phyloP scores from a whole-genome alignment of 305 asterid genomes.

The Euphrasia arctica region DNA sequence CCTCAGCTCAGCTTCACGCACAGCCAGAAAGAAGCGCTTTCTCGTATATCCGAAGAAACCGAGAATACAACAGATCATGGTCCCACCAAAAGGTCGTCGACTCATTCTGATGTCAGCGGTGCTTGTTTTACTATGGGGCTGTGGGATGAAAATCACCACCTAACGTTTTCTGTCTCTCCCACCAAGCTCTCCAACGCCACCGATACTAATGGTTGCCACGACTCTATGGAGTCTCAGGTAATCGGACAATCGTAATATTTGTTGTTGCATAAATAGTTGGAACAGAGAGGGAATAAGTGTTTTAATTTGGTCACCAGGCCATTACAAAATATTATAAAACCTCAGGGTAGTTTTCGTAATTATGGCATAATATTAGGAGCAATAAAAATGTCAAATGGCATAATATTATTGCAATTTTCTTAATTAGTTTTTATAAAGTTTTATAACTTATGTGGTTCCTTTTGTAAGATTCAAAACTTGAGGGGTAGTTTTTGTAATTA shows the following conservation, averaged over 20 bases:
- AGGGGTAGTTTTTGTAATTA: not conserved
- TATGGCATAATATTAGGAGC: no score
- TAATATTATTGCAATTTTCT: no score
- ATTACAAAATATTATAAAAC: no score
- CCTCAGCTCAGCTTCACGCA: conserved; percentile 65
- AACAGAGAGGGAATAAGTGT: not conserved
- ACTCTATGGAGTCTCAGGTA: conserved; percentile 64
- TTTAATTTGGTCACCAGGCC: no score
- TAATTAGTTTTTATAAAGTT: not conserved
- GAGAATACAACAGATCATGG: conserved; percentile 29
- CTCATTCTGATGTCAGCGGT: conserved; percentile 30
- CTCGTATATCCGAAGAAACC: conserved; percentile 62
- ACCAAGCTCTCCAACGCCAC: conserved; percentile 40
- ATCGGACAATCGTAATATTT: not conserved
- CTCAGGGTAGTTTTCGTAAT: no score
- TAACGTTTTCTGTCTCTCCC: conserved; percentile 55
- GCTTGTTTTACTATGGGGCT: conserved; percentile 42
- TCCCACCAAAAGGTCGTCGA: conserved; percentile 28
- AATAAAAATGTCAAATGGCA: no score
- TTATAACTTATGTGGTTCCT: not conserved
- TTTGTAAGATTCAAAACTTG: not conserved
- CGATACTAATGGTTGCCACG: conserved; percentile 24
- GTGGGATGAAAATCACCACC: conserved; percentile 46
- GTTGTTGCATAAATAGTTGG: no score
- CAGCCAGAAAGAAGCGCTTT: conserved; percentile 46